Evolutionary conservation across 768 basidiomycete species (phyloP), one percentile per base, ranked within the genome.

Genomic region (Gymnopilus dilepis): DNA sequence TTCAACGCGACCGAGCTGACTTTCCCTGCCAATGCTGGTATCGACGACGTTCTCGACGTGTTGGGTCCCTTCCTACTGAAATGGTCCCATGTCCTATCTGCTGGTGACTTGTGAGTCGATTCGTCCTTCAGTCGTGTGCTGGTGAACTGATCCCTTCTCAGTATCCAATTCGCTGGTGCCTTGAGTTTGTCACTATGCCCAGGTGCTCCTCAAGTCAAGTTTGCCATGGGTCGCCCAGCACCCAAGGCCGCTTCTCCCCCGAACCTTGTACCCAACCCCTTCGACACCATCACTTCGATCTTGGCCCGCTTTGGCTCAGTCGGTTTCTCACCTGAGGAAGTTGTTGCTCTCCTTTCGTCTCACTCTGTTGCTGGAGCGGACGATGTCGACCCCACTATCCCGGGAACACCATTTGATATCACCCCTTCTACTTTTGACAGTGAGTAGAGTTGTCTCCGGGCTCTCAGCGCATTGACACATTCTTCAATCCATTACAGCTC

Each of bases 131-230:
- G 19, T n/a, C 24, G 6, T 42, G 28, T 9, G 59, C 31, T 11
- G 22, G 26, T 8, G 9, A 17, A 28, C 42, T 33, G 37, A 51
- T 54, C 37, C 24, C 15, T 51, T 42, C 24, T 28, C 17, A 79
- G 78, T 65, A 78, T 84, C 52, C 78, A 81, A 60, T 78, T 83
- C 61, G 82, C 82, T 15, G 79, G 71, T 24, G 80, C 81, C 3
- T 76, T 80, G 41, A 78, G 76, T 52, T 68, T 78, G 22, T 66
- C 70, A 37, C 82, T 80, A 60, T 82, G 81, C 61, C 73, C 75
- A 4, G 81, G 81, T 64, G 78, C 78, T 24, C 81, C 81, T 17
- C 75, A 74, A 15, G 69, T 83, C 26, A 53, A 69, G 17, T 80
- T 80, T 71, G 71, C 80, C 60, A 50, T 76, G 33, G 80, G 82